phyloP scores from a whole-genome alignment of 2,329 filamentous ascomycete species.

The Fusarium clavum region DNA sequence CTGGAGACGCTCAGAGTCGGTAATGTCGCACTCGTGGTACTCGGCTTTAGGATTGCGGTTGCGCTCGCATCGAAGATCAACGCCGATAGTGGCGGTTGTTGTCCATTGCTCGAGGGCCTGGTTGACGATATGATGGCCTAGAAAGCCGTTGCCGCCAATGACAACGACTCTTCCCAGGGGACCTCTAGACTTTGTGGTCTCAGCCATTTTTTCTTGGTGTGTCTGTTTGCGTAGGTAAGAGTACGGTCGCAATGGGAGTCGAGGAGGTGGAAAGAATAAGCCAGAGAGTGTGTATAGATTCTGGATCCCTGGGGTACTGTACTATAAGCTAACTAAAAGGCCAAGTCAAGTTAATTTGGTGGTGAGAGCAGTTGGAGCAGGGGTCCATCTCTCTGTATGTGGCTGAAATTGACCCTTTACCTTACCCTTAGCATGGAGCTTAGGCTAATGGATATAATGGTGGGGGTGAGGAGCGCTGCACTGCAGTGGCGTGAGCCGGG shows the following conservation, averaged over 20 bases:
- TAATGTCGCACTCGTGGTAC: conserved; percentile 85
- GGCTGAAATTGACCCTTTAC: conserved; percentile 25
- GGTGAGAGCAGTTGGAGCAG: conserved; percentile 16
- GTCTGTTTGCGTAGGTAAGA: conserved; percentile 1
- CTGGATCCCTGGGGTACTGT: conserved; percentile 15
- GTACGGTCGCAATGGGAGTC: conserved; percentile 10
- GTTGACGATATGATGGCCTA: conserved; percentile 84
- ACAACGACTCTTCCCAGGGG: conserved; percentile 78
- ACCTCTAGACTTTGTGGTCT: conserved; percentile 47
- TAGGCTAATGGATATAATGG: conserved; percentile 31
- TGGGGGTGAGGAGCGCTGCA: conserved; percentile 2
- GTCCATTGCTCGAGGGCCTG: conserved; percentile 69
- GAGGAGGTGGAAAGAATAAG: conserved; percentile 19
- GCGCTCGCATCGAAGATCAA: conserved; percentile 77
- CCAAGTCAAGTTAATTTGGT: conserved; percentile 16
- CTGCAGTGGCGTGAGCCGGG: background rate
- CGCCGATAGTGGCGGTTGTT: conserved; percentile 70
- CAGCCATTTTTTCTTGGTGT: conserved; percentile 12
- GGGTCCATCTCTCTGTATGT: conserved; percentile 19
- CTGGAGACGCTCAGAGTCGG: conserved; percentile 69
- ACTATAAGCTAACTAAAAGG: conserved; percentile 1
- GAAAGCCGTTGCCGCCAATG: conserved; percentile 85
- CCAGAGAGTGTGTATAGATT: background rate
- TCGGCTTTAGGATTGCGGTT: conserved; percentile 71
- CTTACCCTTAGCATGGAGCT: conserved; percentile 6